Conservation (phyloP, 768 basidiomycete genomes). For the Xerocomus spinulosus region DNA sequence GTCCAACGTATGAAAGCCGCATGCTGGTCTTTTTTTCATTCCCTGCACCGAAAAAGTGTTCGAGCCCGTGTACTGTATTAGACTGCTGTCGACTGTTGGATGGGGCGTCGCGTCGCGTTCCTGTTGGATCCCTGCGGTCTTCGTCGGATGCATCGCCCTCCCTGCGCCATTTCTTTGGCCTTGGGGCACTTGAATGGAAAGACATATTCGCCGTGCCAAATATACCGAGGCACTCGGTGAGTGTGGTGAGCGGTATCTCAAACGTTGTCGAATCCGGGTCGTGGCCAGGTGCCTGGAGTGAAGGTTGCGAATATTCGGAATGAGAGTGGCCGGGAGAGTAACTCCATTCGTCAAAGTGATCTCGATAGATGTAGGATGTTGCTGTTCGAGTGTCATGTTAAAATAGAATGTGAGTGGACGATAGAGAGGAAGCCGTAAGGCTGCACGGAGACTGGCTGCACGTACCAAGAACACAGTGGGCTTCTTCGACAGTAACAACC, state of each 20-base stretch:
- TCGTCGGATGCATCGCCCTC: conserved; percentile 46
- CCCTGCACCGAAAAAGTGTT: conserved; percentile 50
- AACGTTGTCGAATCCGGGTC: conserved; percentile 43
- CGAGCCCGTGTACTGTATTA: conserved; percentile 35
- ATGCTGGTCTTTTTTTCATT: conserved; percentile 72
- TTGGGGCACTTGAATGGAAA: conserved; percentile 26
- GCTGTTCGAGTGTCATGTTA: conserved; percentile 40
- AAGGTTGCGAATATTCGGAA: conserved; percentile 20
- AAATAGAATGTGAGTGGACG: not conserved
- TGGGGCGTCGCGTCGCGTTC: conserved; percentile 16
- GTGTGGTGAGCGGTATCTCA: conserved; percentile 76
- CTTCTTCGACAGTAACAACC: conserved; percentile 80
- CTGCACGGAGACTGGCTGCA: conserved; percentile 9
- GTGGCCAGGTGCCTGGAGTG: conserved; percentile 9
- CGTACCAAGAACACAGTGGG: conserved; percentile 73
- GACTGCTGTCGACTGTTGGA: conserved; percentile 18
- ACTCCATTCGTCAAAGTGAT: conserved; percentile 75
- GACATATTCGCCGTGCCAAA: conserved; percentile 71
- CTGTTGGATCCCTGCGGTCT: conserved; percentile 31
- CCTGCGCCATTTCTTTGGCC: conserved; percentile 47
- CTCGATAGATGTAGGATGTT: conserved; percentile 74
- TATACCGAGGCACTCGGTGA: conserved; percentile 90
- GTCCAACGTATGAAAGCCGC: conserved; percentile 77
- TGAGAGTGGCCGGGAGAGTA: conserved; percentile 47
- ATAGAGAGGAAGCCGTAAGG: not conserved